These are phyloP conservation scores for Penicillium sp. DNA, from an alignment of 2,329 filamentous ascomycete genomes.

Conservation along the genomic window DNA sequence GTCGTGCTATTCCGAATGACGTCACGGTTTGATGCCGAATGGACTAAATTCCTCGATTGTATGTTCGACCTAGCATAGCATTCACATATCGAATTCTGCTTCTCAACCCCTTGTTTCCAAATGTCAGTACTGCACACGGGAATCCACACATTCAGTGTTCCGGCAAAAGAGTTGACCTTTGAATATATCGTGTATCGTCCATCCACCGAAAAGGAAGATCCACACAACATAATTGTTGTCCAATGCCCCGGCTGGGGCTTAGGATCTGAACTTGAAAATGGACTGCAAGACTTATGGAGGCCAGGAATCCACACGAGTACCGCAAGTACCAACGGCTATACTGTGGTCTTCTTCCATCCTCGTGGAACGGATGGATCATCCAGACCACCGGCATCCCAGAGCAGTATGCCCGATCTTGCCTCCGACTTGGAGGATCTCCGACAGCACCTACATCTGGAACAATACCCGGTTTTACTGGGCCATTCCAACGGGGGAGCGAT, in stretches of 20 bases:
- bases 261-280: neutral
- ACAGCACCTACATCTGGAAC: neutral
- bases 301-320: neutral
- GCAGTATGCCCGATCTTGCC: constrained; percentile 1
- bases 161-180: neutral
- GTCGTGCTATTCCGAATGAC: neutral
- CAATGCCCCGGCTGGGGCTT: constrained; percentile 1
- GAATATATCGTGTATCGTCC: constrained; percentile 1
- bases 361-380: neutral
- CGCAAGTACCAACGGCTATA: neutral
- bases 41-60: neutral
- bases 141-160: neutral
- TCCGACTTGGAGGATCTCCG: neutral
- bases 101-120: neutral
- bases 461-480: neutral
- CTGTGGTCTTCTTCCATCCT: neutral
- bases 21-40: neutral
- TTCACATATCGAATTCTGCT: neutral
- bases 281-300: neutral
- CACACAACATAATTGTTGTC: neutral
- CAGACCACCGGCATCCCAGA: neutral
- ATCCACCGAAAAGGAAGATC: neutral
- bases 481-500: constrained; percentile 2
- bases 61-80: neutral
- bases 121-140: neutral